Conservation (phyloP, 2,329 filamentous ascomycete genomes). For the Achaetomium macrosporum region DNA sequence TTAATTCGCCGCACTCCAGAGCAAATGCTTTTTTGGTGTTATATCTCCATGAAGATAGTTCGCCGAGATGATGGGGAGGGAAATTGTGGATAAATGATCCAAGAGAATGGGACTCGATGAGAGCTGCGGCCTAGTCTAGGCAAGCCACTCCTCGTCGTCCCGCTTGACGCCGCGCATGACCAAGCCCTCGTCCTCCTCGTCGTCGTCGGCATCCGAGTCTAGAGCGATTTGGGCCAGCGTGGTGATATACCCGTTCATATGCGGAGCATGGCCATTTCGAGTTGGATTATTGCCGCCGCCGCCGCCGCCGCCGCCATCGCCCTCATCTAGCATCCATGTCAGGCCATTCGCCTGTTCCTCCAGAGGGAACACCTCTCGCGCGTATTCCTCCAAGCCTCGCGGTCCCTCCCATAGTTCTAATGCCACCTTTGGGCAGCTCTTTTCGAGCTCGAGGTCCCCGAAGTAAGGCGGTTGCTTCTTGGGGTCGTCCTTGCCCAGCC, state of each 20-base stretch:
- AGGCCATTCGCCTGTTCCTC: slow-evolving; percentile 92
- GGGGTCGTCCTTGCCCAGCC: slow-evolving; percentile 44
- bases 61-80: too few species aligned
- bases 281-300: slow-evolving; percentile 27
- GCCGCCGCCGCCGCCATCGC: slow-evolving; percentile 32
- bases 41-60: too few species aligned
- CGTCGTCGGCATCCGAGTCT: slow-evolving; percentile 42
- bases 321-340: slow-evolving; percentile 76
- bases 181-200: slow-evolving; percentile 53
- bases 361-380: slow-evolving; percentile 84
- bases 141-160: slow-evolving; percentile 56
- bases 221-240: slow-evolving; percentile 29
- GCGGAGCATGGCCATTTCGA: slow-evolving; percentile 7
- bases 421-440: slow-evolving; percentile 66
- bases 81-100: too few species aligned
- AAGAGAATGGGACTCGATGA: not conserved
- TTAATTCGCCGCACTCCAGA: too few species aligned
- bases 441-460: slow-evolving; percentile 51
- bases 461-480: slow-evolving; percentile 59
- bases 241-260: slow-evolving; percentile 27
- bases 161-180: slow-evolving; percentile 53
- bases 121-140: slow-evolving; percentile 28
- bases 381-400: slow-evolving; percentile 88
- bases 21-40: too few species aligned
- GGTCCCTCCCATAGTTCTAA: slow-evolving; percentile 87